A percentile compares a stretch with the other conserved stretches of the same genome.
phyloP scores from a whole-genome alignment of 2,329 filamentous ascomycete species.

The Penicillium sp. region DNA sequence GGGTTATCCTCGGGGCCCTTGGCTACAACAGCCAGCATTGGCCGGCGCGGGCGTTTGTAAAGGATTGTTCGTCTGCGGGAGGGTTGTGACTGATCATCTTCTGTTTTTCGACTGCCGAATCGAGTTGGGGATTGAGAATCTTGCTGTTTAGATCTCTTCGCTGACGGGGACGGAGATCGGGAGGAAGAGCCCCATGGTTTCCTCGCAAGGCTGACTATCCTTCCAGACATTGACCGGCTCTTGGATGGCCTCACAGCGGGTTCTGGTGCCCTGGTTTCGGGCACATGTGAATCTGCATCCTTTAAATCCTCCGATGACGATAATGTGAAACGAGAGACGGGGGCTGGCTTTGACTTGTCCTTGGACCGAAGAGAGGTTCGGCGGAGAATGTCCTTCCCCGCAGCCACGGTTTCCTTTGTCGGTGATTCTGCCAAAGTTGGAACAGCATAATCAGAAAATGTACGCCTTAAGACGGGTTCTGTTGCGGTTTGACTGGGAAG shows the following conservation, averaged over 20 bases:
- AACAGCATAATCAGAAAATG: slow-evolving; percentile 51
- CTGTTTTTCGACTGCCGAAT: slow-evolving; percentile 14
- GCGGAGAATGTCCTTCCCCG: slow-evolving; percentile 44
- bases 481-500: slow-evolving; percentile 45
- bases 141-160: slow-evolving; percentile 35
- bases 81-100: slow-evolving; percentile 26
- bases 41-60: slow-evolving; percentile 41
- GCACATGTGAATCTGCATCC: slow-evolving; percentile 25
- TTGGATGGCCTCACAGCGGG: slow-evolving; percentile 41
- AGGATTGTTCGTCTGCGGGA: slow-evolving; percentile 35
- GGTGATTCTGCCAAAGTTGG: slow-evolving; percentile 39
- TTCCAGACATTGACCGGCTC: slow-evolving; percentile 50
- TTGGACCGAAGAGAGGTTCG: slow-evolving; percentile 43
- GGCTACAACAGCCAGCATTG: slow-evolving; percentile 41
- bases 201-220: slow-evolving; percentile 51
- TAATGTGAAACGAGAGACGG: slow-evolving; percentile 40
- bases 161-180: slow-evolving; percentile 49
- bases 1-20: slow-evolving; percentile 38
- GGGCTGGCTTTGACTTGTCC: slow-evolving; percentile 28
- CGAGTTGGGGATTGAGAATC: slow-evolving; percentile 28
- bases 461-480: slow-evolving; percentile 47
- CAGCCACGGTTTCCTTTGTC: slow-evolving; percentile 39
- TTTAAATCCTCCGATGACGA: slow-evolving; percentile 39
- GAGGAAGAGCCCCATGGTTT: slow-evolving; percentile 52
- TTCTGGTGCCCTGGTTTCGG: slow-evolving; percentile 32